A percentile compares a stretch with the other conserved stretches of the same genome.
Evolutionary conservation across 805 yeast genomes (phyloP).

Genomic region (Cyberlindnera subsufficiens): DNA sequence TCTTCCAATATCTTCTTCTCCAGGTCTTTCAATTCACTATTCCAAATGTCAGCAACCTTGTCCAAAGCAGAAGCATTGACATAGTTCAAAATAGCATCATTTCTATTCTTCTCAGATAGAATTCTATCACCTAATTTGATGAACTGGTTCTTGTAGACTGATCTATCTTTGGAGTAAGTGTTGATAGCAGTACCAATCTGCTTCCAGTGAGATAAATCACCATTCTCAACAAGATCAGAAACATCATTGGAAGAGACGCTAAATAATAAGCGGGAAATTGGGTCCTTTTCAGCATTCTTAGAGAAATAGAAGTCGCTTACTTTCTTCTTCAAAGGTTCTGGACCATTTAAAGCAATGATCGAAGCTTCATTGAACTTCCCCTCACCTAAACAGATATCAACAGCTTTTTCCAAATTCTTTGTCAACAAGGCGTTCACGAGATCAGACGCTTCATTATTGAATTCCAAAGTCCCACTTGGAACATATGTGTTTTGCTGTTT

Average conservation of each 20-base stretch:
- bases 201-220: conserved; percentile 78
- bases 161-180: conserved; percentile 43
- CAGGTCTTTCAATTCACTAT: conserved; percentile 54
- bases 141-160: conserved; percentile 48
- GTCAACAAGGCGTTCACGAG: conserved; percentile 47
- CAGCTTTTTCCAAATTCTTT: conserved; percentile 64
- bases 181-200: conserved; percentile 67
- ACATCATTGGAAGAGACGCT: conserved; percentile 49
- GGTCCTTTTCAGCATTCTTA: conserved; percentile 39
- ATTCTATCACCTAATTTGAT: conserved; percentile 76
- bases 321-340: conserved; percentile 54
- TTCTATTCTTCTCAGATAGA: conserved; percentile 47
- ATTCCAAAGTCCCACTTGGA: conserved; percentile 53
- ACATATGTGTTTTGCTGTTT: conserved; percentile 24
- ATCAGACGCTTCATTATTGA: conserved; percentile 35
- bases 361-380: conserved; percentile 74
- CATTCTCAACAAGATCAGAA: conserved; percentile 70
- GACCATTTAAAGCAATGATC: conserved; percentile 66
- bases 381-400: conserved; percentile 55
- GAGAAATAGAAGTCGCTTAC: conserved; percentile 70
- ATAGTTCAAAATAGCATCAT: conserved; percentile 71
- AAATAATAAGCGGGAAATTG: conserved; percentile 70
- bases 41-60: conserved; percentile 78
- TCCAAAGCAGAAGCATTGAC: conserved; percentile 78
- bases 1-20: conserved; percentile 36